phyloP scores from a whole-genome alignment of 805 yeast genomes.

The Wickerhamomyces xylosicus region DNA sequence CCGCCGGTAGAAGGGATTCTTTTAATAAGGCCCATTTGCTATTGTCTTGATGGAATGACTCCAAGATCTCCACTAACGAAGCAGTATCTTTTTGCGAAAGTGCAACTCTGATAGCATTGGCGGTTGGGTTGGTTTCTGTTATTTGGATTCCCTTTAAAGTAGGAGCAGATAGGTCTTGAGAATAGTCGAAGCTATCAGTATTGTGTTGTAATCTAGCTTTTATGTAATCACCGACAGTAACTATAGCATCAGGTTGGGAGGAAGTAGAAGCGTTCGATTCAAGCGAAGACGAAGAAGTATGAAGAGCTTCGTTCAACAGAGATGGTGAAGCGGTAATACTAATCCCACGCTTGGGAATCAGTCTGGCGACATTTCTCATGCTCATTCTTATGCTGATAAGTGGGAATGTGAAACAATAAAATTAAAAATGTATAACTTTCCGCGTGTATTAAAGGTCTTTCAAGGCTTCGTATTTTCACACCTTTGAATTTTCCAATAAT shows the following conservation, averaged over 20 bases:
- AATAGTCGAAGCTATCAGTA: too few relatives aligned
- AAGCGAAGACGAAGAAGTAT: too few relatives aligned
- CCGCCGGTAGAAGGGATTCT: constrained; percentile 5
- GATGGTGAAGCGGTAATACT: too few relatives aligned
- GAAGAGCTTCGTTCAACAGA: too few relatives aligned
- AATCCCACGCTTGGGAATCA: too few relatives aligned
- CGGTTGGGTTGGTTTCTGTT: not conserved
- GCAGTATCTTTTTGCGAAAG: not conserved
- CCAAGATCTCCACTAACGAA: not conserved
- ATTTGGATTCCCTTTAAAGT: not conserved
- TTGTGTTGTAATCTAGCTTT: not conserved
- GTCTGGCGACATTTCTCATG: too few relatives aligned
- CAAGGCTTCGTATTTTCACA: too few relatives aligned
- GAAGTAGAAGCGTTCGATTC: not conserved
- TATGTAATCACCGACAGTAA: not conserved
- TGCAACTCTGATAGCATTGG: not conserved
- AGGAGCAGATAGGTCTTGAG: not conserved
- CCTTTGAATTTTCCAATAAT: too few relatives aligned
- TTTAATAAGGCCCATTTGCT: constrained; percentile 2
- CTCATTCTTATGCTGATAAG: too few relatives aligned
- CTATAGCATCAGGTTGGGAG: not conserved
- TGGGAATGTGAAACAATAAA: too few relatives aligned
- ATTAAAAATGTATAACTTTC: too few relatives aligned
- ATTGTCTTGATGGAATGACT: not conserved
- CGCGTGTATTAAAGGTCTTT: too few relatives aligned